These are phyloP conservation scores for Samsoniella hepiali DNA, from an alignment of 2,329 filamentous ascomycete genomes.

Conservation along the genomic window DNA sequence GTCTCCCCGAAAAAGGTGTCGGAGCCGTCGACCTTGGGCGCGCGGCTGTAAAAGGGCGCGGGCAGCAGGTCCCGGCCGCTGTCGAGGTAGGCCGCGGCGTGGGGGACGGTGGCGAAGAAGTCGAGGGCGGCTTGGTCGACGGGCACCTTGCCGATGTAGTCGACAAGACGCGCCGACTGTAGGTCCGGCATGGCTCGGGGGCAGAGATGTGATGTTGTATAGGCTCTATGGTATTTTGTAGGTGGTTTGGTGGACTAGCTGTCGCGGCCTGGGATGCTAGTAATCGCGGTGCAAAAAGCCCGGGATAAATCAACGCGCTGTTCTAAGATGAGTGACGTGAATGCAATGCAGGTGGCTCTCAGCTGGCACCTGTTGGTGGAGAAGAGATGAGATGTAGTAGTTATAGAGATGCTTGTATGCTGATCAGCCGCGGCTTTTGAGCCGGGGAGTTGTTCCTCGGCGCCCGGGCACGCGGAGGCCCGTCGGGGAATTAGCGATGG, in stretches of 20 bases:
- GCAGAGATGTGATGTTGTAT: background rate
- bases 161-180: background rate
- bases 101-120: background rate
- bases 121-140: slow-evolving; percentile 3
- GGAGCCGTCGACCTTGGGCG: background rate
- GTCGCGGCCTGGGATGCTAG: background rate
- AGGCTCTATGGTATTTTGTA: background rate
- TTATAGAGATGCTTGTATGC: background rate
- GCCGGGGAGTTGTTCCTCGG: background rate
- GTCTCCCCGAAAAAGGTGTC: slow-evolving; percentile 10
- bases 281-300: background rate
- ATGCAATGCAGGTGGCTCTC: too few relatives aligned
- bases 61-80: background rate
- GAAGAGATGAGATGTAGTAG: background rate
- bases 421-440: slow-evolving; percentile 1
- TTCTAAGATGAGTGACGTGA: too few relatives aligned
- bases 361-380: background rate
- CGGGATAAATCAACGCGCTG: background rate
- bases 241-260: background rate
- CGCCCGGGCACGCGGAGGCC: background rate
- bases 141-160: slow-evolving; percentile 10
- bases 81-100: background rate
- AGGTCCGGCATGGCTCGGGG: slow-evolving; percentile 8
- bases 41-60: slow-evolving; percentile 5
- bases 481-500: background rate